Evolutionary conservation across 2,329 filamentous ascomycete genomes (phyloP), one percentile per base, ranked within the genome.

Genomic region (Phyllosticta paracitricarpa): DNA sequence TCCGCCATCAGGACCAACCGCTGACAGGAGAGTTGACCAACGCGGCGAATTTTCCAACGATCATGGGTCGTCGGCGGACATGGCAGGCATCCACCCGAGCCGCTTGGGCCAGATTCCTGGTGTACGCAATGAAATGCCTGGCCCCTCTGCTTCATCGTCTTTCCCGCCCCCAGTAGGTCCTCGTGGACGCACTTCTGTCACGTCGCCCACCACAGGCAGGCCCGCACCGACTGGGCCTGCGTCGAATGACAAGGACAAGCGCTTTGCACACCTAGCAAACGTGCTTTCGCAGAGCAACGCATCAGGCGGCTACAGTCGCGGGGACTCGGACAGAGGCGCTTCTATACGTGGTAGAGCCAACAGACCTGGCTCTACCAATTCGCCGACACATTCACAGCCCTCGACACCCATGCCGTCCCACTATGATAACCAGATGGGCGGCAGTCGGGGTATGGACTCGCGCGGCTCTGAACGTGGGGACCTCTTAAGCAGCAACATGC

Each of bases 1-100:
- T 24, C 40, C 65, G 17, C 63, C 67, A 48, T 66, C 72, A 12
- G 66, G 70, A 7, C 67, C 68, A 2, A 62, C 63, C n/a, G 57
- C 60, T 19, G 62, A 66, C 28, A 59, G 66, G 30, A 61, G 33
- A 19, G 51, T 17, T 48, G 26, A 58, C 12, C 61, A 63, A 35
- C 28, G 61, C 17, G 61, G 61, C 4, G 28, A 58, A 64, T 14
- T 12, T 35, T 55, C 69, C n/a, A 65, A 67, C 30, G 61, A 63
- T 54, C 68, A 66, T 54, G 65, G 63, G 14, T 68, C 70, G 53
- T 65, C 71, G 22, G 65, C 56, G n/a, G 76, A 78, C 40, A 69
- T 73, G 17, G 70, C 73, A 24, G 79, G 80, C 33, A 77, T 84
- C 54, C 81, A 84, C 67, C 81, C 81, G 10, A 82, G 82, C 66